These are phyloP conservation scores for Cordyceps pruinosa DNA, from an alignment of 2,329 filamentous ascomycete species.

Conservation along the genomic window DNA sequence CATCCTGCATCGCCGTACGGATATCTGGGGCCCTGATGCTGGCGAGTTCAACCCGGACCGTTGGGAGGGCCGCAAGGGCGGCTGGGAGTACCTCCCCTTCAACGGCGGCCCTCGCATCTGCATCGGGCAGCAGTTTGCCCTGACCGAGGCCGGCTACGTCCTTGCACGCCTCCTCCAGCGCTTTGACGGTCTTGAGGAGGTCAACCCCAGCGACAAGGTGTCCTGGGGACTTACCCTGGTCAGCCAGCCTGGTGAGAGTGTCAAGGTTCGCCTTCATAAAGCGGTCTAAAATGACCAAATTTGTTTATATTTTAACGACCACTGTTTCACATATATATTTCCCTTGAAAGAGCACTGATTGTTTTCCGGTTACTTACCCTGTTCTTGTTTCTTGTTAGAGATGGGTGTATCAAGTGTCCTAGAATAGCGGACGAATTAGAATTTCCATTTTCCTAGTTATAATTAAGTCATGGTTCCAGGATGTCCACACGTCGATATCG, in stretches of 20 bases:
- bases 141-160: slow-evolving; percentile 20
- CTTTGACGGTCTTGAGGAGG: slow-evolving; percentile 15
- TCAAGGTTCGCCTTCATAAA: slow-evolving; percentile 11
- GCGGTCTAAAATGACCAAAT: not conserved
- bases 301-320: not conserved
- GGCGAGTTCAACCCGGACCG: slow-evolving; percentile 24
- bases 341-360: not conserved
- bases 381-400: slow-evolving; percentile 1
- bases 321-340: not conserved
- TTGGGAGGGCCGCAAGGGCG: slow-evolving; percentile 26
- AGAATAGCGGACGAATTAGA: not conserved
- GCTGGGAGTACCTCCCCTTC: slow-evolving; percentile 30
- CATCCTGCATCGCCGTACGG: slow-evolving; percentile 26
- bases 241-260: slow-evolving; percentile 11
- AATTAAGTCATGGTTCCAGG: too few relatives aligned
- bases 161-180: slow-evolving; percentile 16
- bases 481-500: too few relatives aligned
- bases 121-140: slow-evolving; percentile 28
- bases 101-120: slow-evolving; percentile 31
- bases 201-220: slow-evolving; percentile 1
- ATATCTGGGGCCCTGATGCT: slow-evolving; percentile 29
- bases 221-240: slow-evolving; percentile 11
- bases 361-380: not conserved
- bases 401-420: not conserved
- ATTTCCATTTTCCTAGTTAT: not conserved